phyloP scores from a whole-genome alignment of 2,329 filamentous ascomycete species.

The Trichoderma aggressivum region DNA sequence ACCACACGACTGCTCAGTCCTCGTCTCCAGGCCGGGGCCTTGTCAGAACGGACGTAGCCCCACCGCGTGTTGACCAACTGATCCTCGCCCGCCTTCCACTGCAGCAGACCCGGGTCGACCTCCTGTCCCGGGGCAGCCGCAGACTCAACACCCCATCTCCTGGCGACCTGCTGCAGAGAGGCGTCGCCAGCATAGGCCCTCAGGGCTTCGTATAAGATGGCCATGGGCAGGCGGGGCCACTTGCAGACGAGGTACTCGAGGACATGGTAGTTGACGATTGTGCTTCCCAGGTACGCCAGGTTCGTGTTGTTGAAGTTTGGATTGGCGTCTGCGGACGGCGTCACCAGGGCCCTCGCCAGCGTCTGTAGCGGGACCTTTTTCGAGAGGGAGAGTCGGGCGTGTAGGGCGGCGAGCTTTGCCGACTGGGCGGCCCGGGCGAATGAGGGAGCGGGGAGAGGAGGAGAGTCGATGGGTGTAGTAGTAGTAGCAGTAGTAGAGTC shows the following conservation, averaged over 20 bases:
- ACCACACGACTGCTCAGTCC: constrained; percentile 75
- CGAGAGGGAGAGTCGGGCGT: constrained; percentile 81
- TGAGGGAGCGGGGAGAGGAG: constrained; percentile 65
- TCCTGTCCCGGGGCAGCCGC: constrained; percentile 86
- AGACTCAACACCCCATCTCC: constrained; percentile 87
- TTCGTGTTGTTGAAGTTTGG: constrained; percentile 84
- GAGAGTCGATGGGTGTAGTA: constrained; percentile 24
- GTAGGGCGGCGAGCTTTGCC: constrained; percentile 87
- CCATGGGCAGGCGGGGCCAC: constrained; percentile 86
- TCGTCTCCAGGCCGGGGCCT: constrained; percentile 52
- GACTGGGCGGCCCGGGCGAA: constrained; percentile 66
- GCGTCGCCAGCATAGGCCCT: constrained; percentile 76
- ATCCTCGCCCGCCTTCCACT: constrained; percentile 60
- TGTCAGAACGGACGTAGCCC: constrained; percentile 52
- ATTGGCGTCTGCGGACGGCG: constrained; percentile 77
- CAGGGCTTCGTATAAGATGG: constrained; percentile 82
- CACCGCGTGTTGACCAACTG: constrained; percentile 46
- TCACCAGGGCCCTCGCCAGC: constrained; percentile 80
- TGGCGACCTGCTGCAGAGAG: constrained; percentile 68
- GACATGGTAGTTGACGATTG: constrained; percentile 84
- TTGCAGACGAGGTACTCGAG: constrained; percentile 83
- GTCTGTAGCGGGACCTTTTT: constrained; percentile 79
- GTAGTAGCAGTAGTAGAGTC: constrained; percentile 19
- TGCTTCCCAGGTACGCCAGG: constrained; percentile 74
- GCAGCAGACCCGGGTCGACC: constrained; percentile 86